phyloP scores from a whole-genome alignment of 352 stramenopile genomes.

The Phytophthora europaea region DNA sequence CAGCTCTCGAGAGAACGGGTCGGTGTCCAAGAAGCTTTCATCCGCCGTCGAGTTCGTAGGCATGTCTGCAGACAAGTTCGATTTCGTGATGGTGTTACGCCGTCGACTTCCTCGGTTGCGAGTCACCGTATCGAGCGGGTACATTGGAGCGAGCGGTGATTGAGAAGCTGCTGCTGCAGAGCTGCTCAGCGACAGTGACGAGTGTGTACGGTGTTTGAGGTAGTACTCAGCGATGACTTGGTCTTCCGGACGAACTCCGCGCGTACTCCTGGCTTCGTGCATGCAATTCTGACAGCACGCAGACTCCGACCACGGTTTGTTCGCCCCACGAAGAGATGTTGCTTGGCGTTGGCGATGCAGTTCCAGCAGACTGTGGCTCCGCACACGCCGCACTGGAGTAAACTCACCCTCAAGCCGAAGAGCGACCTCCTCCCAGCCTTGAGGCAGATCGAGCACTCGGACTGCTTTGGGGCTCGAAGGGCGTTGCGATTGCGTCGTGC shows the following conservation, averaged over 20 bases:
- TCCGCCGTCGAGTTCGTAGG: conserved; percentile 33
- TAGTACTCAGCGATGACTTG: conserved; percentile 5
- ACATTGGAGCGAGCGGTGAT: conserved; percentile 11
- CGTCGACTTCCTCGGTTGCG: conserved; percentile 10
- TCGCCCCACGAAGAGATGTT: conserved; percentile 46
- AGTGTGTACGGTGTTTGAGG: not conserved
- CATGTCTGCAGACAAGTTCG: conserved; percentile 21
- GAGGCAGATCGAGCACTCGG: conserved; percentile 32
- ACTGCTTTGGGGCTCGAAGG: conserved; percentile 17
- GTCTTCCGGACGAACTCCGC: conserved; percentile 28
- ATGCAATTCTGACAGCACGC: conserved; percentile 53
- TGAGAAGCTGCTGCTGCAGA: not conserved
- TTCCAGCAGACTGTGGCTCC: conserved; percentile 48
- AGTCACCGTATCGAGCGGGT: conserved; percentile 27
- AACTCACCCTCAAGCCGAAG: conserved; percentile 20
- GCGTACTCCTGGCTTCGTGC: conserved; percentile 40
- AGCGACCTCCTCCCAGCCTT: not conserved
- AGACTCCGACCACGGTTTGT: conserved; percentile 27
- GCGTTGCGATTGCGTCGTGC: conserved; percentile 19
- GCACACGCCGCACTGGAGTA: conserved; percentile 56
- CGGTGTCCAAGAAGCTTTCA: conserved; percentile 27
- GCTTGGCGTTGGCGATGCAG: conserved; percentile 52
- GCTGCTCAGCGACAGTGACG: not conserved
- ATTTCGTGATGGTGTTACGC: conserved; percentile 7
- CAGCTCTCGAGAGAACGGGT: conserved; percentile 39